Evolutionary conservation across 768 basidiomycete genomes (phyloP).

Genomic region (Tulasnella sp.): DNA sequence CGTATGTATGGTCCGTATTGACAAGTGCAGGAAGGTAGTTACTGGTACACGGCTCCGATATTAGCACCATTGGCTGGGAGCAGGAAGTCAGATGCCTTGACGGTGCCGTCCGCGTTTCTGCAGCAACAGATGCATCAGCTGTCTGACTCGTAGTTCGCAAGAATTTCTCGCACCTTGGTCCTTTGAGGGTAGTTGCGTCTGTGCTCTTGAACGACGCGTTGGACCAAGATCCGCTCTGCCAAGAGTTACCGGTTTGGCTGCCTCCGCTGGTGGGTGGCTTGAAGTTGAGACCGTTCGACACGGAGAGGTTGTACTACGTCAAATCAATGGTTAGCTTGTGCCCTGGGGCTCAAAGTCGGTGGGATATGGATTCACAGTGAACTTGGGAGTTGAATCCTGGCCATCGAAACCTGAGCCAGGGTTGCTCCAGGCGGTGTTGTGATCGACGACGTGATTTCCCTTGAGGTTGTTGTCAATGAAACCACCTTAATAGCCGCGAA

Average conservation of each 20-base stretch:
- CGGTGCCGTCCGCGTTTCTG: constrained; percentile 14
- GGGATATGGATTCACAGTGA: not conserved
- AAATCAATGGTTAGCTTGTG: not conserved
- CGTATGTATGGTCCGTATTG: not conserved
- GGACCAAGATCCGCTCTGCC: constrained; percentile 17
- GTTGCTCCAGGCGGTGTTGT: constrained; percentile 27
- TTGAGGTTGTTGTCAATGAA: constrained; percentile 25
- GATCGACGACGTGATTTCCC: constrained; percentile 16
- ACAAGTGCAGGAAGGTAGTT: not conserved
- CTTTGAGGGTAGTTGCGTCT: constrained; percentile 12
- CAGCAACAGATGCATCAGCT: not conserved
- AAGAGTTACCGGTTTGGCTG: constrained; percentile 27
- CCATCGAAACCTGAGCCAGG: constrained; percentile 21
- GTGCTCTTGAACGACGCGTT: constrained; percentile 15
- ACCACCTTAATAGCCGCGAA: not conserved
- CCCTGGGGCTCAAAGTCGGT: not conserved
- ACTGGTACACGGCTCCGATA: constrained; percentile 6
- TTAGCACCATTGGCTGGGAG: not conserved
- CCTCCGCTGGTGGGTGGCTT: constrained; percentile 18
- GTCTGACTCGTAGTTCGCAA: not conserved
- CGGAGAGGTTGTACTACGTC: constrained; percentile 16
- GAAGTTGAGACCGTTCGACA: constrained; percentile 24
- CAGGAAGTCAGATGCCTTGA: constrained; percentile 17
- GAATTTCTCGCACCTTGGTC: not conserved
- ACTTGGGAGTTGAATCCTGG: not conserved